phyloP scores from a whole-genome alignment of 495 filamentous ascomycete genomes.

The Jackrogersella multiformis region DNA sequence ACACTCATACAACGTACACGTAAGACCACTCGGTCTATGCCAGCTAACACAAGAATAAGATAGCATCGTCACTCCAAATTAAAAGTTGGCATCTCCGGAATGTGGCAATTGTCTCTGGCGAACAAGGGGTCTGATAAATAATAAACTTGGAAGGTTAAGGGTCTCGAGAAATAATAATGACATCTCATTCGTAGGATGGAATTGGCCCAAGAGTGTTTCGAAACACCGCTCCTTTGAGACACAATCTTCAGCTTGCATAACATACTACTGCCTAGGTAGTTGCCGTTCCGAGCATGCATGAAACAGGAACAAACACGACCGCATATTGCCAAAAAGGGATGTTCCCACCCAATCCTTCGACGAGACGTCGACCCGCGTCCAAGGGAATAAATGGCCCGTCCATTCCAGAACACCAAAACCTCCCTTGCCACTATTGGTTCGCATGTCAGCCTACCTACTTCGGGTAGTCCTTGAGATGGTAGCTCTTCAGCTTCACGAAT shows the following conservation, averaged over 20 bases:
- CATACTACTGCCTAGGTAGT: background rate
- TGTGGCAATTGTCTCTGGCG: constrained; percentile 33
- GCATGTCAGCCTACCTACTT: constrained; percentile 57
- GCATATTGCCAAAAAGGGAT: constrained; percentile 27
- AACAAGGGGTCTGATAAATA: constrained; percentile 19
- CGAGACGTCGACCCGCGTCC: background rate
- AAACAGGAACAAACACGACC: constrained; percentile 20
- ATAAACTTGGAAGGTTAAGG: too few species aligned
- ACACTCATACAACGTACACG: constrained; percentile 14
- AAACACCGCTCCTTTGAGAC: constrained; percentile 36
- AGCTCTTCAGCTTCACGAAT: constrained; percentile 95
- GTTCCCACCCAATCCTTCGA: constrained; percentile 27
- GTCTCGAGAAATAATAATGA: constrained; percentile 12
- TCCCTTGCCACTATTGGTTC: constrained; percentile 18
- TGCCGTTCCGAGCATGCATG: constrained; percentile 26
- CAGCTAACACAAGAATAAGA: constrained; percentile 14
- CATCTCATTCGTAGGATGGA: constrained; percentile 24
- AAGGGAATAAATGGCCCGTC: constrained; percentile 16
- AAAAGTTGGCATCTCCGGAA: constrained; percentile 37
- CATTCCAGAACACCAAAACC: constrained; percentile 24
- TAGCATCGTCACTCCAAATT: constrained; percentile 33
- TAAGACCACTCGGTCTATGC: constrained; percentile 23
- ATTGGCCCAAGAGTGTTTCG: constrained; percentile 36
- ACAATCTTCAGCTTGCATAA: constrained; percentile 39
- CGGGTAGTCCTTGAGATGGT: constrained; percentile 89